Percentiles rank a stretch among this genome's conserved stretches.
Conservation (phyloP, 2,329 filamentous ascomycete genomes). For the Calonectria pseudoturangicola region DNA sequence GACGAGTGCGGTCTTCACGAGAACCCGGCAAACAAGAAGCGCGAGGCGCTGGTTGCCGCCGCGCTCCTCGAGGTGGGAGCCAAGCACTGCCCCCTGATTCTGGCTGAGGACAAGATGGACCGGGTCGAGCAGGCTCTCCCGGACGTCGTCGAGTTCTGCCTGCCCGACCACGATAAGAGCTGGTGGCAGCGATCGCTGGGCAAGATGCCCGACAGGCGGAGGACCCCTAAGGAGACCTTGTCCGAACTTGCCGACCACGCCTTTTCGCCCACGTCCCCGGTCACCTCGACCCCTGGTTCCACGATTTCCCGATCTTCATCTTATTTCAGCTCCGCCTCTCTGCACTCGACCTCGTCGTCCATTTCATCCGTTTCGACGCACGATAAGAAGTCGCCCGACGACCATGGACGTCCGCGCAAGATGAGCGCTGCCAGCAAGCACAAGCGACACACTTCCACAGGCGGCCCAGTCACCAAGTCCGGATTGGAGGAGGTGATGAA, state of each 20-base stretch:
- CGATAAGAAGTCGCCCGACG: slow-evolving; percentile 52
- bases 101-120: slow-evolving; percentile 54
- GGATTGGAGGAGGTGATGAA: slow-evolving; percentile 52
- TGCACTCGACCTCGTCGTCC: slow-evolving; percentile 50
- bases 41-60: slow-evolving; percentile 52
- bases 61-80: slow-evolving; percentile 54
- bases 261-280: slow-evolving; percentile 39
- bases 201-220: slow-evolving; percentile 48
- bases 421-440: slow-evolving; percentile 55
- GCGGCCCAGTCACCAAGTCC: slow-evolving; percentile 36
- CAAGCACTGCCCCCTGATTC: slow-evolving; percentile 50
- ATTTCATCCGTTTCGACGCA: slow-evolving; percentile 47
- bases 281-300: slow-evolving; percentile 41
- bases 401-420: slow-evolving; percentile 54
- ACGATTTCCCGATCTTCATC: slow-evolving; percentile 55
- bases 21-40: slow-evolving; percentile 51
- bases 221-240: slow-evolving; percentile 54
- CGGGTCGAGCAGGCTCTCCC: slow-evolving; percentile 51
- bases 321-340: slow-evolving; percentile 50
- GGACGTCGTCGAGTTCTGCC: slow-evolving; percentile 52
- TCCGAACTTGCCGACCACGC: slow-evolving; percentile 53
- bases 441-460: slow-evolving; percentile 51
- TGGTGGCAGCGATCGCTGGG: slow-evolving; percentile 57
- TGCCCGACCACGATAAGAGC: slow-evolving; percentile 52
- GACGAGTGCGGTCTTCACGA: slow-evolving; percentile 56